Base-by-base conservation (phyloP, 768 basidiomycete genomes). In the Mycena filopes region DNA sequence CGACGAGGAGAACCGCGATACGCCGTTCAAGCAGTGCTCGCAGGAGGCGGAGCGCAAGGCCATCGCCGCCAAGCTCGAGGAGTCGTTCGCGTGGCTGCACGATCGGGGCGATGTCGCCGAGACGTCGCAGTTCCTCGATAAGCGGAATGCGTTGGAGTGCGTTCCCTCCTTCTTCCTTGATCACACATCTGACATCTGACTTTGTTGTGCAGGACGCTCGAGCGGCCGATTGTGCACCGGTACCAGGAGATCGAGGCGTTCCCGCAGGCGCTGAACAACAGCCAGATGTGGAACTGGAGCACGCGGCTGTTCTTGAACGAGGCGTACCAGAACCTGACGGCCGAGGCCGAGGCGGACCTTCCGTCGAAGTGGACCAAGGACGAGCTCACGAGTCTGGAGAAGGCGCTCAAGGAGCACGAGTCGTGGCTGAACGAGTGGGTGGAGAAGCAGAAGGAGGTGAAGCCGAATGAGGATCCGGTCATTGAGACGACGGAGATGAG, bases 171-270 rank as follows among this genome's bases (percentile, higher is more conserved):
- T 15, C 21, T 23, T 40, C 29, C 63, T 43, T 46, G 49, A 26
- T 54, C 38, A 41, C 33, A 46, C 63, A 65, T 33, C 41, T 61
- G n/a, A n/a, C 36, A 53, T 42, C 20, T 18, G 55, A 33, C 10
- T 36, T 36, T 15, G 38, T 63, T 42, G 6, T 38, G 0, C 70
- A 96, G 94, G 79, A 78, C 81, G 23, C 78, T 95, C 62, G 97
- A 98, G 72, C 82, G 83, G 40, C 94, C 95, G 6, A 88, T 98
- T 67, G 84, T 94, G 50, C 86, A 90, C 74, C 93, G 98, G 15
- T 95, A 96, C 80, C 86, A 89, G 75, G 98, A 99, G 78, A 91
- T 93, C 48, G 88, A 92, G 68, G 89, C 89, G 29, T 95, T 98
- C 78, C 92, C 93, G 4, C 85, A 88, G 66, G 89, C 90, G 1